Evolutionary conservation across 2,329 filamentous ascomycete species (phyloP).

Genomic region (Alternaria angustiovoidea): DNA sequence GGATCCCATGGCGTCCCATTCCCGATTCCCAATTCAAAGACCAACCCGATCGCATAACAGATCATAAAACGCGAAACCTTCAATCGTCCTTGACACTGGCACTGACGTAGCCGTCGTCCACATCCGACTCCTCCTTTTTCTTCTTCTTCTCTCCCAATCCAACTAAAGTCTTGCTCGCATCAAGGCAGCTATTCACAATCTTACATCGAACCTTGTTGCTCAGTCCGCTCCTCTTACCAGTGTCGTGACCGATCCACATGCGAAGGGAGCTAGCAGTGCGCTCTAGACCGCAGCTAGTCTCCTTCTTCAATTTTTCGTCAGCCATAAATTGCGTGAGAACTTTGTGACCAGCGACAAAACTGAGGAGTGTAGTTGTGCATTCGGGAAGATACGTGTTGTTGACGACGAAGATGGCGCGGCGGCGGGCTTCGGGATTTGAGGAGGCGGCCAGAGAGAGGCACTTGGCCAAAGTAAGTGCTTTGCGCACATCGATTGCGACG

Average conservation of each 20-base stretch:
- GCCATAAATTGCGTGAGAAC: conserved; percentile 51
- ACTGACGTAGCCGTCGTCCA: conserved; percentile 43
- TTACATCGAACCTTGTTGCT: conserved; percentile 47
- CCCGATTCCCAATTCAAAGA: neutral
- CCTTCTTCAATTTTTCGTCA: conserved; percentile 40
- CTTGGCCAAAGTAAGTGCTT: conserved; percentile 67
- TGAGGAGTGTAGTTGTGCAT: conserved; percentile 54
- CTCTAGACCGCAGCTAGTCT: conserved; percentile 53
- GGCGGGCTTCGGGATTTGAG: conserved; percentile 44
- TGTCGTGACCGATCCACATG: conserved; percentile 57
- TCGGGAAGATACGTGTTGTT: conserved; percentile 52
- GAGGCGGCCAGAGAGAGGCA: conserved; percentile 61
- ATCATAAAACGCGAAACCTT: neutral
- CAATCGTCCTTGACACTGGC: conserved; percentile 39
- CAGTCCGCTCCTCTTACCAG: conserved; percentile 52
- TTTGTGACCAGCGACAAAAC: conserved; percentile 56
- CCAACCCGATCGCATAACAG: neutral
- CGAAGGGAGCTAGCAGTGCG: conserved; percentile 54
- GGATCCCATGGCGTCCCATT: neutral
- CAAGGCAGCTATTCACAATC: conserved; percentile 54
- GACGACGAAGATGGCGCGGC: conserved; percentile 51
- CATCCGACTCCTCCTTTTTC: conserved; percentile 26
- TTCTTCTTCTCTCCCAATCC: conserved; percentile 34
- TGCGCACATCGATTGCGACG: conserved; percentile 64
- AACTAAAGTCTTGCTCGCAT: conserved; percentile 55